Evolutionary conservation across 495 filamentous ascomycete genomes (phyloP), one percentile per base, ranked within the genome.

Genomic region (Podospora didyma): DNA sequence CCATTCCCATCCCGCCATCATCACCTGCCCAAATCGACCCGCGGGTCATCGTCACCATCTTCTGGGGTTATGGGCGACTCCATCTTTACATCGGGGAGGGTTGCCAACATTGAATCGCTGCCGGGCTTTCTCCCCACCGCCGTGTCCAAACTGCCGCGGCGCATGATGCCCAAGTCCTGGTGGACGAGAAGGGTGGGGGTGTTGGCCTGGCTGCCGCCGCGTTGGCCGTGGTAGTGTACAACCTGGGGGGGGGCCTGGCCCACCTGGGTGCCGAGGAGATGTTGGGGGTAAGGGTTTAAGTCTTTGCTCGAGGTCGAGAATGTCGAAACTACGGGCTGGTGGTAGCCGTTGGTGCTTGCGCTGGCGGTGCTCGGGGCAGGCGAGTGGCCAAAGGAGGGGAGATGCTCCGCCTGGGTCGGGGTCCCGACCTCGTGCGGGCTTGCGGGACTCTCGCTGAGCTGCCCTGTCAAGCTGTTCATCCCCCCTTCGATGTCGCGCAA

Each of bases 401-500:
- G 66, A 35, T 79, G 76, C 34, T 83, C 79, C 17, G 76, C 74
- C 60, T 85, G 81, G 4, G 81, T 83, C 11, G 81, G 82, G 2
- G 82, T 85, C 24, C 76, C 79, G 17, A 58, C 73, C 28, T 82
- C 79, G 53, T 73, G 68, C 16, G 77, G 75, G 54, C 73, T 79
- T n/a, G 69, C 67, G 4, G 72, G 59, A 24, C 69, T 72, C 54
- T 73, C 64, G 55, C 66, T 56, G 11, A 73, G 59, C 48, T 75
- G 69, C 23, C 75, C 77, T 2, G 77, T 79, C 26, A 83, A 59
- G 57, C 80, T 82, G 44, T 70, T 79, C 69, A 81, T 75, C 1
- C 79, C 79, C 7, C 78, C 90, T 68, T 94, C 89, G 52, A 97
- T 94, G 63, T 97, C 93, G 23, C 92, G 86, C 56, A 97, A 79